Base-by-base conservation (phyloP, 306 rosid species). In the Ochetophila trinervis region DNA sequence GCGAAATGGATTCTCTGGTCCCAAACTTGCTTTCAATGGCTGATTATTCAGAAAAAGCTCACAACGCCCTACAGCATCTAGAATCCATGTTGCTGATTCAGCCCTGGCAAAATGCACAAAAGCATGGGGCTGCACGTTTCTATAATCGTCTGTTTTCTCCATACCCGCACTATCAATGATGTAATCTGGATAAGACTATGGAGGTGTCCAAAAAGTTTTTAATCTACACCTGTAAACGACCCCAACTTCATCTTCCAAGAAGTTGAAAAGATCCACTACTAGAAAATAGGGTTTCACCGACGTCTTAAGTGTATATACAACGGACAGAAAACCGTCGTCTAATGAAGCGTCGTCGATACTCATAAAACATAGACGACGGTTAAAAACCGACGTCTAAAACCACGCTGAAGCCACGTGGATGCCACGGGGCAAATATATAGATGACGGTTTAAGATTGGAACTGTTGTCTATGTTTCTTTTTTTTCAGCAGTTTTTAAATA, bases 181-280 rank as follows among this genome's bases (percentile, higher is more conserved):
- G 27, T 72, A 88, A 53, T 74, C 78, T 49, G 93, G 97, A 68
- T 76, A 81, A 1, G 93, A 82, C 40, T 91, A 89, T 2, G 72
- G 85, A 55, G 95, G 93, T 51, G 97, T 91, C 76, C 90, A 91
- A 57, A 95, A 91, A 47, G 89, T 88, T 83, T 91, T 88, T 65
- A 91, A 57, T 53, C 95, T 75, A 62, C 97, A 86, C 77, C 93
- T 80, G 63, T 70, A 69, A 44, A 91, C 91, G 48, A 67, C 30
- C 78, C 95, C 93, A 52, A 88, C 49, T 74, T 83, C 73, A 7
- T 47, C 74, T 77, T 80, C 82, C 69, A 91, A 76, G 82, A 60
- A 86, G 2, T 5, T 50, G 66, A 67, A 56, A 4, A 91, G 82
- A 30, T 87, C n/a, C n/a, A n/a, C n/a, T n/a, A n/a, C n/a, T n/a